Evolutionary conservation across 257 asterid genomes (phyloP).

Genomic region (Leonotis leonurus): DNA sequence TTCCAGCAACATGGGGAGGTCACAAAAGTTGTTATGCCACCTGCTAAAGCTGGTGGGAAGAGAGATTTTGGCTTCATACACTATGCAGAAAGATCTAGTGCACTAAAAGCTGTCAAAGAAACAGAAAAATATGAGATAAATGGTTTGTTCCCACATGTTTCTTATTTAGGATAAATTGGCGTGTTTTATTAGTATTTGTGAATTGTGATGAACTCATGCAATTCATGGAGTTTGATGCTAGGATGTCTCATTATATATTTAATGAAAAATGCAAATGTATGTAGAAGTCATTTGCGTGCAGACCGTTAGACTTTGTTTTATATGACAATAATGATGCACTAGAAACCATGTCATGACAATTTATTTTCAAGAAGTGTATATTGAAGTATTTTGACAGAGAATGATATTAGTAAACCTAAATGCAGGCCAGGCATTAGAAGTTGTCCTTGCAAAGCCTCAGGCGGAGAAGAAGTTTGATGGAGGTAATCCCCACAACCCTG

Average conservation of each 20-base stretch:
- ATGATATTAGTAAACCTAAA: constrained; percentile 4
- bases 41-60: constrained; percentile 90
- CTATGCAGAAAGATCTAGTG: constrained; percentile 90
- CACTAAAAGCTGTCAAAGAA: constrained; percentile 77
- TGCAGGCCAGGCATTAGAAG: constrained; percentile 80
- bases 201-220: background rate
- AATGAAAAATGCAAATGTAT: background rate
- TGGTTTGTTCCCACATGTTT: constrained; percentile 38
- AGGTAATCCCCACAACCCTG: constrained; percentile 47
- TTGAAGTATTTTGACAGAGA: constrained; percentile 1
- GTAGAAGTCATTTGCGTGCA: background rate
- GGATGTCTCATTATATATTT: background rate
- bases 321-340: background rate
- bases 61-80: constrained; percentile 86
- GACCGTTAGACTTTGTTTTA: background rate
- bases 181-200: background rate
- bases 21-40: constrained; percentile 92
- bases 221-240: background rate
- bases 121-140: constrained; percentile 74
- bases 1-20: constrained; percentile 90
- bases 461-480: constrained; percentile 67
- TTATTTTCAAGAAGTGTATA: background rate
- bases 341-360: background rate
- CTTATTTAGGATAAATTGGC: background rate
- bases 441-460: constrained; percentile 96